Conservation (phyloP, 257 asterid genomes). For the Nicotiana paniculata region DNA sequence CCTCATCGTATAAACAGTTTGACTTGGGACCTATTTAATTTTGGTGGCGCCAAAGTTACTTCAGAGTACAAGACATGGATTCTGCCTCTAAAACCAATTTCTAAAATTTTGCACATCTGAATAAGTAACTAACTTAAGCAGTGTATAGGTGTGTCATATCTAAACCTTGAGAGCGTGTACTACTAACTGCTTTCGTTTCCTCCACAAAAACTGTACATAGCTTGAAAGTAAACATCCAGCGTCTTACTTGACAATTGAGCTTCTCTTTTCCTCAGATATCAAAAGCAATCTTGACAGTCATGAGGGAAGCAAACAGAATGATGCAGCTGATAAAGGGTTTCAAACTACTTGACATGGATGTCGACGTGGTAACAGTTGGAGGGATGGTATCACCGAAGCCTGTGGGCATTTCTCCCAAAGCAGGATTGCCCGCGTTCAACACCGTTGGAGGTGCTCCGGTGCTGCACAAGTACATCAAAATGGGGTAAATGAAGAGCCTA, state of each 20-base stretch:
- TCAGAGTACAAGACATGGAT: not conserved
- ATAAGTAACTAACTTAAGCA: not conserved
- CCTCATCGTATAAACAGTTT: not conserved
- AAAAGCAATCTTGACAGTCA: constrained; percentile 26
- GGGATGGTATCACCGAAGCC: constrained; percentile 51
- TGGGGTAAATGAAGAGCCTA: not conserved
- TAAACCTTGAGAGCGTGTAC: constrained; percentile 2
- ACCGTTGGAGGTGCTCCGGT: constrained; percentile 38
- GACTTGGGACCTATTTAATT: not conserved
- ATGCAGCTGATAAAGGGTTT: constrained; percentile 41
- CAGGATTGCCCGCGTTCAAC: constrained; percentile 39
- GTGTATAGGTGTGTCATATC: not conserved
- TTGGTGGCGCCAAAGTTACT: not conserved
- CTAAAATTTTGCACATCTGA: not conserved
- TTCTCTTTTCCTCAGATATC: constrained; percentile 16
- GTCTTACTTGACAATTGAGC: constrained; percentile 12
- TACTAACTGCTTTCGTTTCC: constrained; percentile 8
- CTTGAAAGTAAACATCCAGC: constrained; percentile 13
- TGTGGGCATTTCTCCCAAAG: constrained; percentile 31
- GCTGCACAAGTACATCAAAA: constrained; percentile 26
- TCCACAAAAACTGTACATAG: constrained; percentile 23
- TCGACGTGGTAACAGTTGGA: constrained; percentile 20
- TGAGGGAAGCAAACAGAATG: constrained; percentile 23
- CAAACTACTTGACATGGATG: constrained; percentile 30
- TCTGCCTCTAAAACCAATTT: not conserved